Percentiles rank a stretch among this genome's conserved stretches.
Conservation (phyloP, 1,139 yeast genomes). For the Nakaseomyces delphensis region DNA sequence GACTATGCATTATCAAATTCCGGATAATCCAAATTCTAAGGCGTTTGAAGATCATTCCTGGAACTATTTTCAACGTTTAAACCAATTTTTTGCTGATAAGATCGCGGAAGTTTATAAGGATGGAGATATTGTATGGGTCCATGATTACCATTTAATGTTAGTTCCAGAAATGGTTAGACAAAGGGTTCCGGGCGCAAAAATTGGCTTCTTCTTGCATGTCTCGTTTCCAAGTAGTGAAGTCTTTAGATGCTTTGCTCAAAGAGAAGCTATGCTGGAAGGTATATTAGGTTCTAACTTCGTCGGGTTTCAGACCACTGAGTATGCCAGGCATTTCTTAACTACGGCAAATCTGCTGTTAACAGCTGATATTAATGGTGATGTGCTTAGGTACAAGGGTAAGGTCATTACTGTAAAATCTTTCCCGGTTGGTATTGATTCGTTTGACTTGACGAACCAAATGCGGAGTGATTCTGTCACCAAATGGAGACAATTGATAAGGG, state of each 20-base stretch:
- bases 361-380: conserved; percentile 71
- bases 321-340: conserved; percentile 86
- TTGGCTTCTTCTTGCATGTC: conserved; percentile 87
- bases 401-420: conserved; percentile 57
- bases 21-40: conserved; percentile 88
- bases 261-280: conserved; percentile 70
- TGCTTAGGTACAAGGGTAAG: conserved; percentile 60
- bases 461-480: conserved; percentile 46
- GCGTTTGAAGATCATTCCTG: conserved; percentile 95
- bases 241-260: conserved; percentile 85
- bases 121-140: conserved; percentile 79
- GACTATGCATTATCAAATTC: conserved; percentile 89
- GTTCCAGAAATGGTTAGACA: conserved; percentile 81
- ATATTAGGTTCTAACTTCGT: conserved; percentile 83
- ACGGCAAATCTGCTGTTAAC: conserved; percentile 77
- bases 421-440: conserved; percentile 86
- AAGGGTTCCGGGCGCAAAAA: conserved; percentile 69
- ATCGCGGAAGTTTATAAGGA: conserved; percentile 56
- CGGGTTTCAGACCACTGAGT: conserved; percentile 86
- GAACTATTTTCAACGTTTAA: conserved; percentile 70
- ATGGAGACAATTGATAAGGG: conserved; percentile 67
- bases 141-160: conserved; percentile 83
- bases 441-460: conserved; percentile 41
- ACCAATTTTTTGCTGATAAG: conserved; percentile 72
- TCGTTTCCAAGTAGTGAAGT: conserved; percentile 96